Conservation (phyloP, 768 basidiomycete species). For the Tylopilus plumbeoviolaceoides region DNA sequence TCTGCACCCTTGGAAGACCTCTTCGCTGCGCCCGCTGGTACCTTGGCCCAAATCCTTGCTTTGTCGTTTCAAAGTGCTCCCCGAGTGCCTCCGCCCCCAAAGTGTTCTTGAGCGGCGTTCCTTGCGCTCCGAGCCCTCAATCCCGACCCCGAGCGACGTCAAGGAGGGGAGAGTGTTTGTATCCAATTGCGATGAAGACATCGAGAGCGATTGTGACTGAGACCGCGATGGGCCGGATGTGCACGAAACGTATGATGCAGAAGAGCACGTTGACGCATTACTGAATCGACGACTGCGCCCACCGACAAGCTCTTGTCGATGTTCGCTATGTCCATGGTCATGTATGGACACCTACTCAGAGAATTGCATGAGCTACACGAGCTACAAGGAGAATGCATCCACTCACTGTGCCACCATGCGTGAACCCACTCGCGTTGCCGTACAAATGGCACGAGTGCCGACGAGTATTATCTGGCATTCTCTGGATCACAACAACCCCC, state of each 20-base stretch:
- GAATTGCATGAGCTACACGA: background rate
- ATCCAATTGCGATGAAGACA: constrained; percentile 17
- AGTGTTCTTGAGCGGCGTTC: constrained; percentile 17
- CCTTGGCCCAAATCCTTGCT: background rate
- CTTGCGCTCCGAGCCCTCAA: constrained; percentile 24
- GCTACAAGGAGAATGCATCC: background rate
- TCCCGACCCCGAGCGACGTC: constrained; percentile 19
- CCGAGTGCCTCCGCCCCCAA: constrained; percentile 15
- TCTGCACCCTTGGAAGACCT: background rate
- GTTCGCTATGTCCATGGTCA: background rate
- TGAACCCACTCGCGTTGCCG: background rate
- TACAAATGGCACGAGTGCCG: background rate
- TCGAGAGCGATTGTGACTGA: constrained; percentile 12
- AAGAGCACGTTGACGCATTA: constrained; percentile 16
- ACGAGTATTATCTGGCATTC: background rate
- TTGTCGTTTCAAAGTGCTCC: constrained; percentile 10
- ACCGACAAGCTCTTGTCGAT: background rate
- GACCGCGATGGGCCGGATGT: constrained; percentile 19
- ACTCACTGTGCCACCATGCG: constrained; percentile 8
- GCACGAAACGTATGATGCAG: constrained; percentile 20
- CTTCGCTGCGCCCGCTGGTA: background rate
- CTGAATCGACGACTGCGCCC: constrained; percentile 15
- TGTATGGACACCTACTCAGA: constrained; percentile 3
- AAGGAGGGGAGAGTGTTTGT: constrained; percentile 16
- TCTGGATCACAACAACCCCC: background rate